phyloP scores from a whole-genome alignment of 768 basidiomycete species.

The Collybia mongolica region DNA sequence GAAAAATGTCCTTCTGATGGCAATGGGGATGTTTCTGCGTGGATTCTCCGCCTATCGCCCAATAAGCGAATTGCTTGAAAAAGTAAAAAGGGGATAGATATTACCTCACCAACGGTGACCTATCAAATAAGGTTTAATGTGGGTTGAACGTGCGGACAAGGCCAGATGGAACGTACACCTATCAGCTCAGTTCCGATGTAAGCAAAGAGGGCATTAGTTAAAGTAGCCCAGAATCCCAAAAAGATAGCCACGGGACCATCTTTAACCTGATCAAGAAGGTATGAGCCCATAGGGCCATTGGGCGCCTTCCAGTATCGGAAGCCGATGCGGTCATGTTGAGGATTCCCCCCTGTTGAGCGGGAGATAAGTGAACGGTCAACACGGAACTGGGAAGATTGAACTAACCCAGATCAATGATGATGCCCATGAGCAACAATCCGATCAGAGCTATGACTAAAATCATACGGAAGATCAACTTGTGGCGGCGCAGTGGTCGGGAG shows the following conservation, averaged over 20 bases:
- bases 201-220: constrained; percentile 73
- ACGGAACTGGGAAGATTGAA: constrained; percentile 31
- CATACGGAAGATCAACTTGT: not conserved
- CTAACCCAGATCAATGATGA: constrained; percentile 64
- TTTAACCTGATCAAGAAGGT: constrained; percentile 47
- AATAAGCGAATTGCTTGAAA: constrained; percentile 1
- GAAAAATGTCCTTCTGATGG: constrained; percentile 64
- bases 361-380: constrained; percentile 26
- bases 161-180: constrained; percentile 46
- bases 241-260: constrained; percentile 51
- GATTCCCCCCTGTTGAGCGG: constrained; percentile 45
- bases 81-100: not conserved
- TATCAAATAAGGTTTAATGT: constrained; percentile 6
- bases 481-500: not conserved
- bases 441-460: constrained; percentile 40
- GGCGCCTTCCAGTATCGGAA: constrained; percentile 50
- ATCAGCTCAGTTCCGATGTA: constrained; percentile 78
- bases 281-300: constrained; percentile 56
- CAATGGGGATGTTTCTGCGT: constrained; percentile 68
- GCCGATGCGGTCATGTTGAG: constrained; percentile 44
- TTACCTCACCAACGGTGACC: constrained; percentile 48
- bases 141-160: not conserved
- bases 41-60: constrained; percentile 61
- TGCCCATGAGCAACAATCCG: constrained; percentile 55
- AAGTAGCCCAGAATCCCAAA: constrained; percentile 69